A percentile compares a stretch with the other conserved stretches of the same genome.
phyloP scores from a whole-genome alignment of 441 rosid genomes.

The Populus hybrid region DNA sequence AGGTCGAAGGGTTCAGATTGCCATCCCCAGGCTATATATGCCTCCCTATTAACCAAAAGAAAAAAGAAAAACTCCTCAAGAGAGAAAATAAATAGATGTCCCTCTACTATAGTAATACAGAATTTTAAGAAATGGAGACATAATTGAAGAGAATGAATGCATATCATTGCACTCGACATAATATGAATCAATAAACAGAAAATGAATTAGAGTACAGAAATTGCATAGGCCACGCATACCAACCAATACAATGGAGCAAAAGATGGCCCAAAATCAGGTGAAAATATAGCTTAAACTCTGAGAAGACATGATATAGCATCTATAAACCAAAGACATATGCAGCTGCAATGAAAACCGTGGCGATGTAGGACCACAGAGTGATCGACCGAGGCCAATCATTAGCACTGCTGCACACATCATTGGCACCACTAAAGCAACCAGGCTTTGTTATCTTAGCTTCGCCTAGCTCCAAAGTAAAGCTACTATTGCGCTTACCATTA shows the following conservation, averaged over 20 bases:
- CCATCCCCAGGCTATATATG: too few relatives aligned
- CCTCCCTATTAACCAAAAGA: not conserved
- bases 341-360: conserved; percentile 27
- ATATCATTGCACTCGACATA: not conserved
- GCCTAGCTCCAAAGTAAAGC: conserved; percentile 53
- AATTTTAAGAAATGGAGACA: not conserved
- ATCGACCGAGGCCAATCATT: conserved; percentile 19
- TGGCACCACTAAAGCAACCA: conserved; percentile 75
- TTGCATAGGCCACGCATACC: not conserved
- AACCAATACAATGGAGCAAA: not conserved
- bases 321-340: conserved; percentile 36
- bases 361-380: conserved; percentile 24
- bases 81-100: too few relatives aligned
- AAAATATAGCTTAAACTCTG: not conserved
- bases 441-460: conserved; percentile 49
- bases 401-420: conserved; percentile 53
- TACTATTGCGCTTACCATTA: conserved; percentile 48
- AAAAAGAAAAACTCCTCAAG: not conserved
- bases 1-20: not conserved
- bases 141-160: not conserved
- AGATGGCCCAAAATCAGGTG: conserved; percentile 11
- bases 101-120: not conserved
- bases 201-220: conserved; percentile 17
- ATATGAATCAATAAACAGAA: conserved; percentile 7
- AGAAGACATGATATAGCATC: conserved; percentile 15